Evolutionary conservation across 2,329 filamentous ascomycete genomes (phyloP).

Genomic region (Neofusicoccum sp.): DNA sequence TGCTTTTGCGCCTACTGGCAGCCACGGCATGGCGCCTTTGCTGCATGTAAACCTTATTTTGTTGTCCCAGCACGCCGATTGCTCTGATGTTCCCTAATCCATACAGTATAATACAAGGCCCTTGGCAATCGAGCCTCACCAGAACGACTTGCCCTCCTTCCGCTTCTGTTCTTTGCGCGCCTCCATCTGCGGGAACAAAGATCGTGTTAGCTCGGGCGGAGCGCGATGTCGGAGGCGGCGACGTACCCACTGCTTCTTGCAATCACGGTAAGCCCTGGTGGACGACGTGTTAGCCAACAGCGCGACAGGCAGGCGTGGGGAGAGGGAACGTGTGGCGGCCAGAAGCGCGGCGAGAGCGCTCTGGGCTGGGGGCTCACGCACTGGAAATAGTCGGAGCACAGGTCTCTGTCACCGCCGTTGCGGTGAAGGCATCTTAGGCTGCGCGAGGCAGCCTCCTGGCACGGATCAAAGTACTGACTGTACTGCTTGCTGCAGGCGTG

Average conservation of each 20-base stretch:
- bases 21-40: background rate
- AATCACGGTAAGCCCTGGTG: constrained; percentile 84
- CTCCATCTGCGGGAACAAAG: constrained; percentile 35
- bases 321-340: background rate
- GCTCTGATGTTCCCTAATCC: background rate
- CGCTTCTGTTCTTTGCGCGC: constrained; percentile 48
- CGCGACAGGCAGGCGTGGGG: background rate
- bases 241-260: constrained; percentile 90
- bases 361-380: constrained; percentile 47
- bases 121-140: background rate
- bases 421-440: constrained; percentile 87
- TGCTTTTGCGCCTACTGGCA: background rate
- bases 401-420: constrained; percentile 80
- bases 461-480: constrained; percentile 92
- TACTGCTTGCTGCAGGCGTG: constrained; percentile 66
- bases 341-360: background rate
- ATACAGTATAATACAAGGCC: constrained; percentile 2
- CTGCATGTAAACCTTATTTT: background rate
- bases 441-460: constrained; percentile 82
- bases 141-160: constrained; percentile 8
- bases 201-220: background rate
- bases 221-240: constrained; percentile 18
- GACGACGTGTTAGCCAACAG: background rate
- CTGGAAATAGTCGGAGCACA: constrained; percentile 97
- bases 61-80: background rate